Conservation (phyloP, 2,329 filamentous ascomycete species). For the Botrytis squamosa region DNA sequence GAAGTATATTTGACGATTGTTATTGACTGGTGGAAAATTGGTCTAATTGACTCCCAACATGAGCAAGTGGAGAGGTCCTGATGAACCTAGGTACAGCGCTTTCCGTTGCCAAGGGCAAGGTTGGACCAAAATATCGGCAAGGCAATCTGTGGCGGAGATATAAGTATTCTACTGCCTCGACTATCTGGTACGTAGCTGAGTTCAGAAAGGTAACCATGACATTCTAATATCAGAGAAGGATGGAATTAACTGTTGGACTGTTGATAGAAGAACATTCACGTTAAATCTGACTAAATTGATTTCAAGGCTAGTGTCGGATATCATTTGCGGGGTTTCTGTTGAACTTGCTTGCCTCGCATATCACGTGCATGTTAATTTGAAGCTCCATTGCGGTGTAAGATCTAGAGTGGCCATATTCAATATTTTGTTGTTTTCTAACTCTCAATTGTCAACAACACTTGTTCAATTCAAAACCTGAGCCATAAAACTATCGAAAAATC, state of each 20-base stretch:
- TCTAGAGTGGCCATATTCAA: neutral
- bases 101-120: neutral
- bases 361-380: neutral
- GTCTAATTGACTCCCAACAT: neutral
- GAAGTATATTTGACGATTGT: neutral
- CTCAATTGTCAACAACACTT: neutral
- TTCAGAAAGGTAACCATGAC: neutral
- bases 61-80: neutral
- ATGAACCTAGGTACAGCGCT: neutral
- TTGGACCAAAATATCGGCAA: neutral
- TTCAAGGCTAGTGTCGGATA: neutral
- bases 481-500: neutral
- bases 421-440: neutral
- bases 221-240: neutral
- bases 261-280: neutral
- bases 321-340: neutral
- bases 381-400: neutral
- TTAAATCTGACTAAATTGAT: neutral
- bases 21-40: neutral
- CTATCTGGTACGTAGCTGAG: neutral
- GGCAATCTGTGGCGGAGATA: neutral
- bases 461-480: neutral
- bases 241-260: too few relatives aligned
- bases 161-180: neutral
- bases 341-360: neutral